Percentiles rank a stretch among this genome's conserved stretches.
Evolutionary conservation across 2,329 filamentous ascomycete genomes (phyloP).

Genomic region (Penicillium sumatraense): DNA sequence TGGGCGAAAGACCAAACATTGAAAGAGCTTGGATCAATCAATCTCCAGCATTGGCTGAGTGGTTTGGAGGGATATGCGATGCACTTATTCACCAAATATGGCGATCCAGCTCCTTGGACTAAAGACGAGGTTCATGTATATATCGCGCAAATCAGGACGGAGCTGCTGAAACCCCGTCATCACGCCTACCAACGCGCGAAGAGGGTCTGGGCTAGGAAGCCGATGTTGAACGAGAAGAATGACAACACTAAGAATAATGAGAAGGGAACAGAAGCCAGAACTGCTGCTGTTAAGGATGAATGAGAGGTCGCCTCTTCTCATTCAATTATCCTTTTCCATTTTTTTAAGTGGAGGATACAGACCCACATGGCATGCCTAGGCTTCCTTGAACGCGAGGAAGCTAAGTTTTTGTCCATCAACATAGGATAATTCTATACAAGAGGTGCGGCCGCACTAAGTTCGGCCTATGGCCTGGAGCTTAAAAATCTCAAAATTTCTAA

Average conservation of each 20-base stretch:
- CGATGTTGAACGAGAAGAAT: neutral
- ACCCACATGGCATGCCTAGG: no score
- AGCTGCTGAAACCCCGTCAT: neutral
- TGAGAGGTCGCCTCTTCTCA: no score
- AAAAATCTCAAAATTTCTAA: no score
- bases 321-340: no score
- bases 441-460: no score
- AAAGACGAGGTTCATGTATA: neutral
- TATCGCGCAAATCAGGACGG: neutral
- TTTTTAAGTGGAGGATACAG: no score
- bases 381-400: no score
- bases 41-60: constrained; percentile 28
- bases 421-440: no score
- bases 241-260: neutral
- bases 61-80: constrained; percentile 34
- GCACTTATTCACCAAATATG: constrained; percentile 32
- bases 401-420: no score
- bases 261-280: no score
- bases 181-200: neutral
- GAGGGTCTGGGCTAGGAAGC: neutral
- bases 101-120: constrained; percentile 15
- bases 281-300: no score
- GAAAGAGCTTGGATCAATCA: constrained; percentile 47
- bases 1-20: constrained; percentile 34
- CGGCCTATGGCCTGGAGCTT: no score